Base-by-base conservation (phyloP, 2,329 filamentous ascomycete genomes). In the Beauveria varroae region DNA sequence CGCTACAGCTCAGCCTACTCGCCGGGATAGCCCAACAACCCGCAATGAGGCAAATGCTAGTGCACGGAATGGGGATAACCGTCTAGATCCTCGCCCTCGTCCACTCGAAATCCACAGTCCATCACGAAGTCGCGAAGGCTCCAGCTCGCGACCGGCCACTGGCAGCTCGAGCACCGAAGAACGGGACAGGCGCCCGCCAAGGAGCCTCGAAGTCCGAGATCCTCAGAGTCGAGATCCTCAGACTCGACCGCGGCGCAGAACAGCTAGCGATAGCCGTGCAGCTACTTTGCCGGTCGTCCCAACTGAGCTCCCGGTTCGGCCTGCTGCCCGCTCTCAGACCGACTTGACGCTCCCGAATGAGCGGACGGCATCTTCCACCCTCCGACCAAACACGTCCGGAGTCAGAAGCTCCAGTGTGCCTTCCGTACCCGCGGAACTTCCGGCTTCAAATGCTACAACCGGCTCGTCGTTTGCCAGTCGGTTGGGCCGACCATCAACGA, bases 301-400 rank as follows among this genome's bases (percentile, higher is more conserved):
- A 18, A 71, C 76, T 2, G 70, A 77, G 46, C 68, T 76, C 30
- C 76, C 81, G 14, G 69, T 75, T 28, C 75, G 79, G 57, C 79
- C 81, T 47, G 81, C 83, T 14, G 78, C 82, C 24, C 81, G 83
- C 24, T 90, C 89, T 20, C 83, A 86, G 52, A 88, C 84, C 2
- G 88, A 92, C 68, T 74, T 91, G 9, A 73, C 75, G 2, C 64
- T 78, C 5, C 76, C 78, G 47, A 71, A 79, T 7, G 75, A 75
- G 24, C 72, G 72, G 9, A 69, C 73, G 16, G 78, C 78, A 26
- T 66, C 73, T 5, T 66, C 71, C 2, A 65, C 70, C 5, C 71
- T 70, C 14, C 74, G 78, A 44, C 75, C 79, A 2, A 71, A 70
- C 49, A 72, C 78, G 30, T 69, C 71, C 12, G 79, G 82, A 10